These are phyloP conservation scores for Betula pendula DNA, from an alignment of 306 rosid species.

Conservation along the genomic window DNA sequence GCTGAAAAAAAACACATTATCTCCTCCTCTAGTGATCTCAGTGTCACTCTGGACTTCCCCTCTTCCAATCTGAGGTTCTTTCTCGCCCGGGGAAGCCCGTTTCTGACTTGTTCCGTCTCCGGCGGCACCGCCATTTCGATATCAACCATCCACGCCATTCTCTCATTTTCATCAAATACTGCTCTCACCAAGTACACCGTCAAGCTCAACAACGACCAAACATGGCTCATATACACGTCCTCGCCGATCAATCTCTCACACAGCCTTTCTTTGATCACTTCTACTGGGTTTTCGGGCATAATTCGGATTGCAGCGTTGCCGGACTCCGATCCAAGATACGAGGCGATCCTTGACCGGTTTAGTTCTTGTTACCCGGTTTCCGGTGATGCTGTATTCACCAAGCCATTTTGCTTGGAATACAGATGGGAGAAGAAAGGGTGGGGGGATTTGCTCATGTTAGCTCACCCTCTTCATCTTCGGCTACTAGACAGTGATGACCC, in stretches of 20 bases:
- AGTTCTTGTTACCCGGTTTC: conserved; percentile 75
- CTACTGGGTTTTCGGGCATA: conserved; percentile 60
- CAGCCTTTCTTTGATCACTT: conserved; percentile 46
- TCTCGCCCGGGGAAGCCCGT: conserved; percentile 90
- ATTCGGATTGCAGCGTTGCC: conserved; percentile 65
- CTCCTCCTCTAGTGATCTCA: conserved; percentile 65
- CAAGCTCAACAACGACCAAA: conserved; percentile 69
- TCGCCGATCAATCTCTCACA: conserved; percentile 48
- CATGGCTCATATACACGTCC: conserved; percentile 75
- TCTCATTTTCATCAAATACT: conserved; percentile 48
- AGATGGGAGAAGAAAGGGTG: conserved; percentile 77
- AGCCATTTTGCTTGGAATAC: conserved; percentile 64
- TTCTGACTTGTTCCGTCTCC: conserved; percentile 52
- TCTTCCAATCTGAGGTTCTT: conserved; percentile 60
- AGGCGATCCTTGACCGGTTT: conserved; percentile 53
- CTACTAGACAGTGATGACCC: conserved; percentile 39
- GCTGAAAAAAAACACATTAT: conserved; percentile 48
- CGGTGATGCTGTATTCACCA: conserved; percentile 54
- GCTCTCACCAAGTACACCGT: conserved; percentile 58
- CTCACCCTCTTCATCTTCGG: conserved; percentile 81
- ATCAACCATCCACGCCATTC: conserved; percentile 63
- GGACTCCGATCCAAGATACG: conserved; percentile 31
- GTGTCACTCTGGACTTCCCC: conserved; percentile 74
- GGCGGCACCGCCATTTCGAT: conserved; percentile 49
- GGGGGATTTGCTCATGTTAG: conserved; percentile 69